Base-by-base conservation (phyloP, 2,329 filamentous ascomycete species). In the Fusarium papillatum region DNA sequence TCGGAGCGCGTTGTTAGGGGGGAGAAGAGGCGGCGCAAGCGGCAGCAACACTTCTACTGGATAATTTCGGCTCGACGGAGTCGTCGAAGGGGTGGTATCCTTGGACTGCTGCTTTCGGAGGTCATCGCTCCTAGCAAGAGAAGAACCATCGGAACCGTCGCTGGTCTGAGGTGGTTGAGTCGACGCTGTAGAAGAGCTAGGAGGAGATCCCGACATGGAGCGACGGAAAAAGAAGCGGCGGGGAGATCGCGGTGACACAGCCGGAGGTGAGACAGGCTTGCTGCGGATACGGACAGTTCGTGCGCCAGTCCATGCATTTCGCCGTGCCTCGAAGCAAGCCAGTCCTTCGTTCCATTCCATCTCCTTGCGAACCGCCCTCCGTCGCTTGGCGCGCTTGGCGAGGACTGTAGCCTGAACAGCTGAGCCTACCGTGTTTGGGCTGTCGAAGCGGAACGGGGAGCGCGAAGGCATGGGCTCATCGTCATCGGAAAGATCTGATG, bases 231-330 rank as follows among this genome's bases (percentile, higher is more conserved):
- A 89, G 71, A 89, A 84, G 14, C 89, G 87, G 38, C 86, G 87
- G 0, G 87, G 82, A 14, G 87, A 88, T 11, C 86, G 85, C 2
- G 87, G 82, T 22, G 87, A 86, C 6, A 87, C 83, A 3, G 86
- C 83, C 7, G 86, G 85, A 7, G 84, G 81, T 1, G 86, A 66
- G 10, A 71, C 69, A 7, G 86, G 83, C 76, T 89, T 90, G 48
- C 86, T 85, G 68, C 88, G 88, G 59, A 91, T 82, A 59, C 88
- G 88, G 41, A 89, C 90, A 14, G 87, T 89, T 74, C 90, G 90
- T 38, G 95, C 96, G 38, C 94, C 93, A 1, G 95, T 96, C 96
- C 96, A 98, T 9, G 92, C 92, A 84, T 98, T 92, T 61, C 96
- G 90, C 70, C 95, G 88, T 36, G 93, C 90, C 70, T 93, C 90